These are phyloP conservation scores for Erucastrum elatum DNA, from an alignment of 345 rosid species.

Conservation along the genomic window DNA sequence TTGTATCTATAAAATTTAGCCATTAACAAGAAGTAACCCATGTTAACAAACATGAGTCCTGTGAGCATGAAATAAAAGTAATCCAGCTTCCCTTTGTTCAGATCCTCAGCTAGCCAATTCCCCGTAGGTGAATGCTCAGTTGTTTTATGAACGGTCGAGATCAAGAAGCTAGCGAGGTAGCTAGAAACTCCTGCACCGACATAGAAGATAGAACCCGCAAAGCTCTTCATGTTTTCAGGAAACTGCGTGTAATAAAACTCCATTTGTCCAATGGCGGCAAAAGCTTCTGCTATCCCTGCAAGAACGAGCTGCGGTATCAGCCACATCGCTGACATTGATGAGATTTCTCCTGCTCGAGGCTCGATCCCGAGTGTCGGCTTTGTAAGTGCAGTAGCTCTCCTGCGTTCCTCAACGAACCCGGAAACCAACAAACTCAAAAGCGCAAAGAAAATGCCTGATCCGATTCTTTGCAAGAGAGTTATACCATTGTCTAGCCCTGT, in stretches of 20 bases:
- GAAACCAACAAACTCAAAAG: conserved; percentile 45
- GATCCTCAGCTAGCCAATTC: conserved; percentile 43
- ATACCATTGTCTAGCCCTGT: conserved; percentile 51
- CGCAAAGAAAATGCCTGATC: conserved; percentile 47
- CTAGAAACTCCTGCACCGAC: conserved; percentile 39
- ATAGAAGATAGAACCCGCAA: conserved; percentile 40
- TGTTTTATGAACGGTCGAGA: conserved; percentile 36
- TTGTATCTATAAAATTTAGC: conserved; percentile 46
- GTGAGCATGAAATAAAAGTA: conserved; percentile 48
- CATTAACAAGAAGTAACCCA: conserved; percentile 40
- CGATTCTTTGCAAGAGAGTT: conserved; percentile 47
- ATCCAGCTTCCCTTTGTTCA: conserved; percentile 48
- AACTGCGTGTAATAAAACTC: conserved; percentile 59
- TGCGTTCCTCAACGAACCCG: conserved; percentile 45
- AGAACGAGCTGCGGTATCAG: conserved; percentile 53
- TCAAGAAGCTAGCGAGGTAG: conserved; percentile 44
- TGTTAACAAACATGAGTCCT: conserved; percentile 36
- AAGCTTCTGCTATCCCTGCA: conserved; percentile 55
- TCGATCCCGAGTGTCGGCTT: conserved; percentile 53
- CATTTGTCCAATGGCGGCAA: conserved; percentile 42
- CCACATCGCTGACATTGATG: conserved; percentile 58
- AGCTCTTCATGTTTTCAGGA: conserved; percentile 55
- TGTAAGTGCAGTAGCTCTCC: conserved; percentile 47
- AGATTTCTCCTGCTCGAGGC: conserved; percentile 46
- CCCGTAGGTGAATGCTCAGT: conserved; percentile 33